These are phyloP conservation scores for Lachancea sp. DNA, from an alignment of 805 yeast species.

Conservation along the genomic window DNA sequence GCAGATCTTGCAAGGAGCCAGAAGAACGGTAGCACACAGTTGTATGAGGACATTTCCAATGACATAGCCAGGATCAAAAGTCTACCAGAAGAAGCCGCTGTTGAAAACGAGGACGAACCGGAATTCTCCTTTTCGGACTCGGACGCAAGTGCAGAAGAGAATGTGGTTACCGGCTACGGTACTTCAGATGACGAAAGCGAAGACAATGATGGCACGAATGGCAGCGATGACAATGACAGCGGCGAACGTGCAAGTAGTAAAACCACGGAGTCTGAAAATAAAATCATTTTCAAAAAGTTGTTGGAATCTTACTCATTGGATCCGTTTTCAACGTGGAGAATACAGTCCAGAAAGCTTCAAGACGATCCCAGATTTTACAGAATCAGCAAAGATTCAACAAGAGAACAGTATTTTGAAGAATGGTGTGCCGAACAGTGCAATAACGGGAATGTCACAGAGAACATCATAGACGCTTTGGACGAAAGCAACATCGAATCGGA, in stretches of 20 bases:
- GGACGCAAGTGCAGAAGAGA: background rate
- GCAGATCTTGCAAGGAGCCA: constrained; percentile 22
- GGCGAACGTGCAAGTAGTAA: constrained; percentile 7
- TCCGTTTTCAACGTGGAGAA: constrained; percentile 45
- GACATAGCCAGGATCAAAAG: background rate
- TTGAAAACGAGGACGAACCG: background rate
- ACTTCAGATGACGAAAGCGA: constrained; percentile 13
- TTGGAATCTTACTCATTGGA: constrained; percentile 33
- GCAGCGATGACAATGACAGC: background rate
- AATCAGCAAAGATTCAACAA: constrained; percentile 30
- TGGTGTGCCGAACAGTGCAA: constrained; percentile 36
- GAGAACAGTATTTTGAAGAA: constrained; percentile 38
- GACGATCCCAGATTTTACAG: constrained; percentile 38
- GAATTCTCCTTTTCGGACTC: constrained; percentile 6
- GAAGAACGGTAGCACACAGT: background rate
- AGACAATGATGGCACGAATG: background rate
- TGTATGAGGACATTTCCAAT: constrained; percentile 6
- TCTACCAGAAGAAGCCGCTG: background rate
- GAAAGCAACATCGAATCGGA: constrained; percentile 1
- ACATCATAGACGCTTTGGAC: constrained; percentile 16
- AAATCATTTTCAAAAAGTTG: constrained; percentile 30
- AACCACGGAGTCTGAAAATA: background rate
- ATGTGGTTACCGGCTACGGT: constrained; percentile 17
- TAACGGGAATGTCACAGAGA: constrained; percentile 1
- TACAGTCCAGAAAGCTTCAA: constrained; percentile 37